Conservation (phyloP, 495 filamentous ascomycete genomes). For the Corynascus novoguineensis region DNA sequence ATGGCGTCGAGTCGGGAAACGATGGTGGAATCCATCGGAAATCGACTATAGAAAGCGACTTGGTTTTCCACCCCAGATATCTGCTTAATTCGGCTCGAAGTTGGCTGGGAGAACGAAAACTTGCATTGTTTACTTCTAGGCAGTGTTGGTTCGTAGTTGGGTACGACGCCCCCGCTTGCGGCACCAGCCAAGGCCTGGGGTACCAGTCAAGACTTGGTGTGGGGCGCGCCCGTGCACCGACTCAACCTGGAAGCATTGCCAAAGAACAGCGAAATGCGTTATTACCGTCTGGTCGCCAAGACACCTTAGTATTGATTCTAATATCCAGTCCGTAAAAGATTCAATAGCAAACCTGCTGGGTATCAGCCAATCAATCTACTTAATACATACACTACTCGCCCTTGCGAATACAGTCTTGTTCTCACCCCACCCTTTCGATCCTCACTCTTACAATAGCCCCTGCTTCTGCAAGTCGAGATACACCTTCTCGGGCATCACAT, state of each 20-base stretch:
- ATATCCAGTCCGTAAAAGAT: background rate
- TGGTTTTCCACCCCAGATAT: too few species aligned
- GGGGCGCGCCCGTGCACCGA: too few species aligned
- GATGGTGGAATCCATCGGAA: background rate
- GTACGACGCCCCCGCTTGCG: too few species aligned
- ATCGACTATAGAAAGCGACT: too few species aligned
- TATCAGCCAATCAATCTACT: constrained; percentile 20
- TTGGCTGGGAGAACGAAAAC: background rate
- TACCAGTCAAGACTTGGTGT: background rate
- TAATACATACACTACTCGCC: constrained; percentile 8
- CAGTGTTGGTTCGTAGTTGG: background rate
- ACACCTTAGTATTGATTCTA: too few species aligned
- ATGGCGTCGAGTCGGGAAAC: background rate
- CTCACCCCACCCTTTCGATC: too few species aligned
- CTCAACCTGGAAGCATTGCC: too few species aligned
- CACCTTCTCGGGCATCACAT: constrained; percentile 98
- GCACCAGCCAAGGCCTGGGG: too few species aligned
- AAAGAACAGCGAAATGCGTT: background rate
- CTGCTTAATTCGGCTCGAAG: too few species aligned
- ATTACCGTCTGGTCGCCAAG: too few species aligned
- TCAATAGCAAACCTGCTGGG: constrained; percentile 6
- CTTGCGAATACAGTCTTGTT: background rate
- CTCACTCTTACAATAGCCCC: constrained; percentile 51
- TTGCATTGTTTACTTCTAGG: background rate
- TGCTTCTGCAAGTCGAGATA: constrained; percentile 80